Conservation (phyloP, 257 asterid species). For the Ilex asprella region DNA sequence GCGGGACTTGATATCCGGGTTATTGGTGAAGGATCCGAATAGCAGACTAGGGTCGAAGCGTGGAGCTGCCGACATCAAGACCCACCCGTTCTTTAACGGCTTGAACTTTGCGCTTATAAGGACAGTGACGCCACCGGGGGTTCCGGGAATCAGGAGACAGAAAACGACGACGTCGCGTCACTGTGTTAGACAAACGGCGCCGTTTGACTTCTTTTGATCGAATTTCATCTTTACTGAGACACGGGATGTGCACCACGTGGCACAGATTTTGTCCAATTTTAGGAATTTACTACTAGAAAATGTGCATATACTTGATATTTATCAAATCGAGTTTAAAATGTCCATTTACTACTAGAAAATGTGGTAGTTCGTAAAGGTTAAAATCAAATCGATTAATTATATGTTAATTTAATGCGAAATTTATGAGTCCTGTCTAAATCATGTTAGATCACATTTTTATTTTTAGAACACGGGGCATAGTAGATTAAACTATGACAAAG, state of each 20-base stretch:
- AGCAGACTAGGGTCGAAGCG: conserved; percentile 72
- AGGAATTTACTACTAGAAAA: too few species aligned
- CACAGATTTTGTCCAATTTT: neutral
- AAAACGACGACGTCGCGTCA: conserved; percentile 25
- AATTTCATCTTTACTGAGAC: neutral
- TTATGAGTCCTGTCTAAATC: too few species aligned
- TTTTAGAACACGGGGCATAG: too few species aligned
- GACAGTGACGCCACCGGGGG: conserved; percentile 52
- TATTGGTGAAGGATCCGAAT: conserved; percentile 61
- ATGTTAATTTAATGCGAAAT: too few species aligned
- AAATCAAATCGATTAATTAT: too few species aligned
- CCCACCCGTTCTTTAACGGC: conserved; percentile 76
- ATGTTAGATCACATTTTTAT: too few species aligned
- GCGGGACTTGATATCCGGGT: conserved; percentile 48
- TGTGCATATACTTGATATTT: too few species aligned
- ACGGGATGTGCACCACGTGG: conserved; percentile 2
- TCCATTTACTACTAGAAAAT: too few species aligned
- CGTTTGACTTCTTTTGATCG: conserved; percentile 48
- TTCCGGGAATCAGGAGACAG: conserved; percentile 21
- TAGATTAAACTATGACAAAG: too few species aligned
- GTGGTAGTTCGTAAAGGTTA: too few species aligned
- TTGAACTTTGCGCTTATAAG: conserved; percentile 76
- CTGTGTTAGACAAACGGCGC: conserved; percentile 17
- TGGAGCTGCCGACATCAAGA: conserved; percentile 79
- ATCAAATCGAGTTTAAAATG: too few species aligned